These are phyloP conservation scores for Sphaerulina musiva DNA, from an alignment of 2,329 filamentous ascomycete species.

Conservation along the genomic window DNA sequence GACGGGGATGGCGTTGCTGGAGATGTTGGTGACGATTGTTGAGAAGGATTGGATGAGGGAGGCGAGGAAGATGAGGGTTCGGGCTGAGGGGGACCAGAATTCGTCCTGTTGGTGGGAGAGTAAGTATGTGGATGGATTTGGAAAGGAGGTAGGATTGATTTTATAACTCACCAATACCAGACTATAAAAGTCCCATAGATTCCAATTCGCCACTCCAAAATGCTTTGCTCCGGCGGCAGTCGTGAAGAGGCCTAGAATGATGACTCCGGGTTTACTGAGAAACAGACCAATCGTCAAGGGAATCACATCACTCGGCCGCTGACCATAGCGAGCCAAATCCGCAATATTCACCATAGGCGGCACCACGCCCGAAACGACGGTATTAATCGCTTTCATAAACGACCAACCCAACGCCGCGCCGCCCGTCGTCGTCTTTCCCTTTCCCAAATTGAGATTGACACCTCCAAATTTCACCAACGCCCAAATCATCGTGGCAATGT, in stretches of 20 bases:
- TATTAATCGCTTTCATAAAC: conserved; percentile 40
- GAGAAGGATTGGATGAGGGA: conserved; percentile 35
- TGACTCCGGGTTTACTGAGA: conserved; percentile 36
- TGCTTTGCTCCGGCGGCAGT: conserved; percentile 34
- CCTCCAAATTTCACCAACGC: conserved; percentile 50
- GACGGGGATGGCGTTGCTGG: conserved; percentile 39
- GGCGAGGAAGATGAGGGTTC: conserved; percentile 39
- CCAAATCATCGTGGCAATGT: conserved; percentile 84
- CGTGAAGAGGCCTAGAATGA: conserved; percentile 38
- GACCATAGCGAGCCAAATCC: conserved; percentile 39
- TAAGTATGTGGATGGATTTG: too few species aligned
- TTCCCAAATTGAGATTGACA: conserved; percentile 15
- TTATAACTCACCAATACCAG: conserved; percentile 29
- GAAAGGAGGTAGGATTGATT: too few species aligned
- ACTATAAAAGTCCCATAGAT: conserved; percentile 41
- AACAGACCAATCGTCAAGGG: conserved; percentile 36
- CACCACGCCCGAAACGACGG: conserved; percentile 32
- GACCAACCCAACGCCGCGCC: conserved; percentile 32
- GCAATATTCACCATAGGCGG: conserved; percentile 37
- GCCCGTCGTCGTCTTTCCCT: neutral
- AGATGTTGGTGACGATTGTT: conserved; percentile 41
- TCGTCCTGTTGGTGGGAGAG: conserved; percentile 19
- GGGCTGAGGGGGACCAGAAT: conserved; percentile 36
- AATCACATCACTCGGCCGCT: conserved; percentile 27
- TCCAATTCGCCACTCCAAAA: conserved; percentile 40